Conservation (phyloP, 495 filamentous ascomycete genomes). For the Aspergillus heteromorphus region DNA sequence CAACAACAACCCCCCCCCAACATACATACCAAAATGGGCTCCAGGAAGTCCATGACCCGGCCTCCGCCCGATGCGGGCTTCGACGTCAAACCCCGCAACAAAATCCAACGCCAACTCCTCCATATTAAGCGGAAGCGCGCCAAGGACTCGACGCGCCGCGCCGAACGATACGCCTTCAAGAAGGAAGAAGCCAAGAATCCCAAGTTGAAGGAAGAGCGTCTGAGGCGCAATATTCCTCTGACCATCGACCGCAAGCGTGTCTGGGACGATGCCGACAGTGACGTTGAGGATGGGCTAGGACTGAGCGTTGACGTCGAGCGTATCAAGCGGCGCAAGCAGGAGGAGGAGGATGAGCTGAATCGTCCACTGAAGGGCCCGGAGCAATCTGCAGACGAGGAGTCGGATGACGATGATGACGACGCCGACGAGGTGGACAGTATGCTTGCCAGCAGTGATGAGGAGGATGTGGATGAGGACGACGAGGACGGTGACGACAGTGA, state of each 20-base stretch:
- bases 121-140: slow-evolving; percentile 75
- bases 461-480: slow-evolving; percentile 42
- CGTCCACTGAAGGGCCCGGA: slow-evolving; percentile 32
- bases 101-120: slow-evolving; percentile 64
- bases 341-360: slow-evolving; percentile 53
- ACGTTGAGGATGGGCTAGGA: slow-evolving; percentile 54
- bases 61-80: slow-evolving; percentile 24
- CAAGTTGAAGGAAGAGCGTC: slow-evolving; percentile 61
- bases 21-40: slow-evolving; percentile 18
- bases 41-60: slow-evolving; percentile 16
- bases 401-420: slow-evolving; percentile 48
- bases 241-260: slow-evolving; percentile 86
- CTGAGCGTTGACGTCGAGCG: slow-evolving; percentile 72
- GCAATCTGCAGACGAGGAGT: slow-evolving; percentile 45
- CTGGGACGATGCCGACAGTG: slow-evolving; percentile 88
- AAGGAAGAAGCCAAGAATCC: slow-evolving; percentile 83
- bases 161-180: slow-evolving; percentile 69
- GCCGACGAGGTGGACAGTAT: slow-evolving; percentile 52
- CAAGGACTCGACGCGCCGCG: slow-evolving; percentile 64
- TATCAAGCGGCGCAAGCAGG: slow-evolving; percentile 64
- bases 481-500: slow-evolving; percentile 44
- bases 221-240: slow-evolving; percentile 70
- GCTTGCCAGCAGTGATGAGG: slow-evolving; percentile 32
- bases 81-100: slow-evolving; percentile 52
- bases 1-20: background rate